Evolutionary conservation across 2,329 filamentous ascomycete species (phyloP).

Genomic region (Dissoconium aciculare): DNA sequence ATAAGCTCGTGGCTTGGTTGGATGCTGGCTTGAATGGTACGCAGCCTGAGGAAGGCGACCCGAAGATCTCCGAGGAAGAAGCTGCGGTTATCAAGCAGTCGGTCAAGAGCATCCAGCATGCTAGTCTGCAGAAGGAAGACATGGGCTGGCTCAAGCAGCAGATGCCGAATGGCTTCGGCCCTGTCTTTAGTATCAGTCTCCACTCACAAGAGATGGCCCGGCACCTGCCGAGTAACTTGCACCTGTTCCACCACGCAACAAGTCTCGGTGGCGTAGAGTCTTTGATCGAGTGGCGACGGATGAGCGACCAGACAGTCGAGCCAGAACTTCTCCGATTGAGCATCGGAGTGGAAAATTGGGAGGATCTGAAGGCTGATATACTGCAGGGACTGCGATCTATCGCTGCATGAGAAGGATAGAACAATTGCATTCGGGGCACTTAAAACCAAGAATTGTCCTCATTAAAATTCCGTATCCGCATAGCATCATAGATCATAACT

Average conservation of each 20-base stretch:
- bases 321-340: constrained; percentile 62
- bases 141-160: constrained; percentile 60
- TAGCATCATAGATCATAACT: too few species aligned
- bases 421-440: too few species aligned
- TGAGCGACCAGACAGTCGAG: constrained; percentile 66
- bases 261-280: constrained; percentile 89
- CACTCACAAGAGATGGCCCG: constrained; percentile 46
- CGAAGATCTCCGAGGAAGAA: constrained; percentile 26
- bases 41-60: constrained; percentile 27
- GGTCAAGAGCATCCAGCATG: constrained; percentile 55
- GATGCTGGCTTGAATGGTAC: constrained; percentile 30
- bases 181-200: constrained; percentile 68
- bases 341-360: constrained; percentile 71
- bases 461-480: too few species aligned
- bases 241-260: constrained; percentile 86
- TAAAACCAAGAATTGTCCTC: too few species aligned
- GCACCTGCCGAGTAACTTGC: constrained; percentile 59
- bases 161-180: constrained; percentile 83
- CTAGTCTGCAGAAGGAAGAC: constrained; percentile 59
- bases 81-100: constrained; percentile 35
- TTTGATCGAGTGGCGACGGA: constrained; percentile 87
- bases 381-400: constrained; percentile 53
- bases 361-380: constrained; percentile 69
- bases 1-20: constrained; percentile 58
- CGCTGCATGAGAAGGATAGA: too few species aligned